Evolutionary conservation across 2,329 filamentous ascomycete species (phyloP).

Genomic region (Endocalyx cinctus): DNA sequence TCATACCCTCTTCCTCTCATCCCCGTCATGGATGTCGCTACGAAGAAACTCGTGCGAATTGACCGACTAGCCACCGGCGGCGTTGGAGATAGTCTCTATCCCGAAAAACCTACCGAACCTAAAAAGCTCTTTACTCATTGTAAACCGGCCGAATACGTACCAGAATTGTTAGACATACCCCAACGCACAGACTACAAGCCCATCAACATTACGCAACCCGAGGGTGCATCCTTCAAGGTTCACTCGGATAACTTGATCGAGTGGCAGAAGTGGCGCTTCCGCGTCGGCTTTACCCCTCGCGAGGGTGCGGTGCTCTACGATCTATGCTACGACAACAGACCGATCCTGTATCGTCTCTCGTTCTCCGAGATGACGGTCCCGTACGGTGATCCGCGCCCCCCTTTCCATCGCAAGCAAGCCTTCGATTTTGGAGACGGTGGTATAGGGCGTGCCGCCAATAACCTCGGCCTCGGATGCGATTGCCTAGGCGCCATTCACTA

Average conservation of each 20-base stretch:
- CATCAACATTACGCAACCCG: constrained; percentile 64
- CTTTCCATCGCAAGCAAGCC: constrained; percentile 62
- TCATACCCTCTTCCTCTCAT: constrained; percentile 56
- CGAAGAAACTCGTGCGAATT: constrained; percentile 50
- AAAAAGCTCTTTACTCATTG: constrained; percentile 41
- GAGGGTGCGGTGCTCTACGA: constrained; percentile 61
- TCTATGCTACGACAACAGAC: constrained; percentile 55
- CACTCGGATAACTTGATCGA: constrained; percentile 24
- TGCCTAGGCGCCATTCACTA: constrained; percentile 63
- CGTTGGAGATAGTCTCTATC: constrained; percentile 38
- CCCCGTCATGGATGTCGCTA: constrained; percentile 53
- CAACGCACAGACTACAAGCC: constrained; percentile 57
- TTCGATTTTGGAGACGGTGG: constrained; percentile 67
- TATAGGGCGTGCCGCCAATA: constrained; percentile 60
- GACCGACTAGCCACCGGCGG: constrained; percentile 51
- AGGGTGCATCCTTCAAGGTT: constrained; percentile 28
- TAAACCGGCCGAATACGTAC: constrained; percentile 40
- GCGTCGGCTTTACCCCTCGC: constrained; percentile 56
- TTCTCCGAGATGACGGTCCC: constrained; percentile 61
- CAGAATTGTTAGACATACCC: constrained; percentile 44
- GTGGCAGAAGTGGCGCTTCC: constrained; percentile 50
- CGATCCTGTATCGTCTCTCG: constrained; percentile 54
- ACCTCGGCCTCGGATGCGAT: constrained; percentile 63
- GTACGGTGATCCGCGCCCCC: constrained; percentile 57
- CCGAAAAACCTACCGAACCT: constrained; percentile 30